A percentile compares a stretch with the other conserved stretches of the same genome.
Evolutionary conservation across 352 stramenopile species (phyloP).

Genomic region (Globisporangium viniferum): DNA sequence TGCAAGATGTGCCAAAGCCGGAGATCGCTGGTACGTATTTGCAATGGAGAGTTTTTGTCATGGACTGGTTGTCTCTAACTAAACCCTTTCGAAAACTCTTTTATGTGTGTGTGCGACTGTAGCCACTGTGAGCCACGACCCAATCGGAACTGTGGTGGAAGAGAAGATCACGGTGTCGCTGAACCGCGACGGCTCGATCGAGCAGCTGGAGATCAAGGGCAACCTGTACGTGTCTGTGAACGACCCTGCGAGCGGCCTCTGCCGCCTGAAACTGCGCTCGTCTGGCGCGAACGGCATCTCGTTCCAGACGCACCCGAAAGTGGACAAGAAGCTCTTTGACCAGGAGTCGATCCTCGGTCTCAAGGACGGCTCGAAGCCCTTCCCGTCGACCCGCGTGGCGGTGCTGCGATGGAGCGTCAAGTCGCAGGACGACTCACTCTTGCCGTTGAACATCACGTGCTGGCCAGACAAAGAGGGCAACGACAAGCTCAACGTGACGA

Average conservation of each 20-base stretch:
- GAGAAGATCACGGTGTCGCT: slow-evolving; percentile 86
- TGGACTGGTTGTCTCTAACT: background rate
- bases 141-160: slow-evolving; percentile 78
- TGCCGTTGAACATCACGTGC: slow-evolving; percentile 86
- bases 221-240: slow-evolving; percentile 85
- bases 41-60: background rate
- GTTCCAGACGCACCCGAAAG: slow-evolving; percentile 86
- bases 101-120: background rate
- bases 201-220: slow-evolving; percentile 87
- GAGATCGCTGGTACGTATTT: slow-evolving; percentile 33
- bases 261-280: slow-evolving; percentile 70
- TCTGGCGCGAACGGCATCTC: slow-evolving; percentile 67
- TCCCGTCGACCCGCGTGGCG: slow-evolving; percentile 74
- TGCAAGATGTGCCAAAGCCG: slow-evolving; percentile 59
- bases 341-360: slow-evolving; percentile 74
- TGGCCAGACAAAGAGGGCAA: slow-evolving; percentile 83
- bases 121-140: slow-evolving; percentile 72
- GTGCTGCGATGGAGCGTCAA: slow-evolving; percentile 86
- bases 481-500: slow-evolving; percentile 86
- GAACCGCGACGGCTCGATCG: slow-evolving; percentile 74
- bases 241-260: slow-evolving; percentile 61
- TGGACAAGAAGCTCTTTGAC: slow-evolving; percentile 88
- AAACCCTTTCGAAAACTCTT: background rate
- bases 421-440: slow-evolving; percentile 81
- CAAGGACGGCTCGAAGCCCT: slow-evolving; percentile 82